Evolutionary conservation across 768 basidiomycete species (phyloP), one percentile per base, ranked within the genome.

Genomic region (Mycena vulgaris): DNA sequence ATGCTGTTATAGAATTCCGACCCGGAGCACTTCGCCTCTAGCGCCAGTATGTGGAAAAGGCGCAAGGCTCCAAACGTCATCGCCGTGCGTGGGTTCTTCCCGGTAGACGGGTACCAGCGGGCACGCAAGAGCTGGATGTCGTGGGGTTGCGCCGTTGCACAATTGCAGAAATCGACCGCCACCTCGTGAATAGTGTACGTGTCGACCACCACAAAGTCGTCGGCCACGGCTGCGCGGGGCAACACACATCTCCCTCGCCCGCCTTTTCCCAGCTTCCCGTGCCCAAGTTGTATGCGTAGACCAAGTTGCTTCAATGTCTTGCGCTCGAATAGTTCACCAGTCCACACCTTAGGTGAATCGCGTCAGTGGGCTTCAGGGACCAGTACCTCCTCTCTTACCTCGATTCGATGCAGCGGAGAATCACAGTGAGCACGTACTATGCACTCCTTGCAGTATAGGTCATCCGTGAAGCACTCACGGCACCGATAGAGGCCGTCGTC

Each of bases 41-140:
- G 21, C 25, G 55, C 27, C n/a, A 37, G 9, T 4, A 57, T 7
- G 27, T 57, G 56, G 16, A 27, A 57, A 5, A 25, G 4, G 6
- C 56, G 37, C 25, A 57, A 25, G 5, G 17, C 56, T 27, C 37
- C 11, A 28, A 57, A 57, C 1, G 37, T 40, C 25, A 33, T 21
- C 16, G 56, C 56, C 6, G 37, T 57, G 3, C 56, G 56, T 7
- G 56, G 56, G 16, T 5, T 27, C 2, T 33, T 35, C 1, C 57
- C 28, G 0, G 81, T 83, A 0, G 81, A 77, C 0, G 82, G 83
- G 52, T 72, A 85, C 17, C 76, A 63, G 0, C 74, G 68, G 0
- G 69, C 48, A 27, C 77, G 78, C 0, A 85, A 73, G 0, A 86
- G 79, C 49, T 85, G 83, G 30, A 67, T 39, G 8, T 74, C 30